Evolutionary conservation across 2,329 filamentous ascomycete genomes (phyloP), one percentile per base, ranked within the genome.

Genomic region (Sclerotinia subarctica): DNA sequence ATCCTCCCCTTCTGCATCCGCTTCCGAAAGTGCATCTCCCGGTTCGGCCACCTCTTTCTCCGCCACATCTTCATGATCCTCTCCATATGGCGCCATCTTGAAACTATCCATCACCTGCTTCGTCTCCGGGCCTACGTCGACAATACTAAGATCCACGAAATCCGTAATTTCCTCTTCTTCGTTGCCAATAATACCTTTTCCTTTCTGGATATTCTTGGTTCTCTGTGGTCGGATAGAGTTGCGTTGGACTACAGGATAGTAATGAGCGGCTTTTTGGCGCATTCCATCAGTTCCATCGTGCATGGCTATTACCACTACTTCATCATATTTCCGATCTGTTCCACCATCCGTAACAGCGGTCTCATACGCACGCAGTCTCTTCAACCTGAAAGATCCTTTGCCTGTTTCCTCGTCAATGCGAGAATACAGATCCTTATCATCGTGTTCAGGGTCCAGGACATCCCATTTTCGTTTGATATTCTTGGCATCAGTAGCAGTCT

Each of bases 191-290:
- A 46, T 42, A 17, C 56, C 54, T 53, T 69, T 71, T 59, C 73
- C 73, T 44, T 84, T 83, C 57, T 85, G 83, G 71, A 89, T 88
- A 75, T 87, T 87, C 81, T 86, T 88, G 70, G 82, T 84, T 68
- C 88, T 83, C 78, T 88, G 87, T 42, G 86, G 86, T 56, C 86
- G 82, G 73, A 90, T 86, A 29, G 82, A 82, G 58, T 83, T 86
- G 66, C 86, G 85, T 77, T 90, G 87, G 79, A 90, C 85, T 70
- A 90, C 82, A 5, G 88, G 88, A 73, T 90, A 90, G 78, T 90
- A 90, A 77, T 88, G 90, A 17, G 84, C 85, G 8, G 83, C 88
- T 76, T 85, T 86, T 71, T 86, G 82, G 62, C 79, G 76, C 67
- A 79, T 78, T 63, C 82, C 82, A 70, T 83, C 81, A 49, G 71